phyloP scores from a whole-genome alignment of 1,284 basidiomycete genomes.

The Ceratobasidium sp. region DNA sequence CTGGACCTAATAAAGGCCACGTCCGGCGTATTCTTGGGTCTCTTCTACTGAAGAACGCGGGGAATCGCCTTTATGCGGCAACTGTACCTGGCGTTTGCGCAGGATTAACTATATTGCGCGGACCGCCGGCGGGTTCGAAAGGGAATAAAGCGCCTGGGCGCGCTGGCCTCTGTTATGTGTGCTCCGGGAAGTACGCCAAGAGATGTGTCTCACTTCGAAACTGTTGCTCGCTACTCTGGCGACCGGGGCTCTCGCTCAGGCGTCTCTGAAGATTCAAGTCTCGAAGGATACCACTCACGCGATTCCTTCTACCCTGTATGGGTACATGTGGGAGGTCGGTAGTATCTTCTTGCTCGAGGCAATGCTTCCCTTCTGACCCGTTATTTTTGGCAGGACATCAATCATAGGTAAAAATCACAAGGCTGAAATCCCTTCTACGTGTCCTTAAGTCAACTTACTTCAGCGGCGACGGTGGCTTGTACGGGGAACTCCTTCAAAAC shows the following conservation, averaged over 20 bases:
- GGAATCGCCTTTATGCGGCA: slow-evolving; percentile 18
- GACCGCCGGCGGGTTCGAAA: background rate
- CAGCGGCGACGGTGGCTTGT: slow-evolving; percentile 44
- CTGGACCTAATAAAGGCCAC: slow-evolving; percentile 8
- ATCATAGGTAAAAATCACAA: slow-evolving; percentile 33
- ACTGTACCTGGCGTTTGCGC: background rate
- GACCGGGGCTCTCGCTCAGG: slow-evolving; percentile 21
- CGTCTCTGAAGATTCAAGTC: slow-evolving; percentile 30
- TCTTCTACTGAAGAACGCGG: slow-evolving; percentile 3
- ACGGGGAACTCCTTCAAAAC: slow-evolving; percentile 43
- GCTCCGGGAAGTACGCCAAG: background rate
- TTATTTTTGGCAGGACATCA: slow-evolving; percentile 41
- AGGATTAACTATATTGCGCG: background rate
- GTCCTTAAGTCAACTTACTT: background rate
- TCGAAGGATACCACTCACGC: slow-evolving; percentile 38
- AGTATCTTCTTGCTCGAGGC: background rate
- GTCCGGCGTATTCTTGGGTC: slow-evolving; percentile 16
- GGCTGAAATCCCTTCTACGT: background rate
- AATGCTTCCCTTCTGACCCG: background rate
- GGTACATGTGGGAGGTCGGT: slow-evolving; percentile 43
- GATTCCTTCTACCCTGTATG: slow-evolving; percentile 42
- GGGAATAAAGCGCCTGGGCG: slow-evolving; percentile 17
- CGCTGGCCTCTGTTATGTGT: background rate
- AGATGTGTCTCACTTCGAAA: background rate
- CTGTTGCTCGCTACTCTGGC: slow-evolving; percentile 17